Evolutionary conservation across 176 grass and related monocot genomes (phyloP), one percentile per base, ranked within the genome.

Genomic region (Puccinellia tenuiflora): DNA sequence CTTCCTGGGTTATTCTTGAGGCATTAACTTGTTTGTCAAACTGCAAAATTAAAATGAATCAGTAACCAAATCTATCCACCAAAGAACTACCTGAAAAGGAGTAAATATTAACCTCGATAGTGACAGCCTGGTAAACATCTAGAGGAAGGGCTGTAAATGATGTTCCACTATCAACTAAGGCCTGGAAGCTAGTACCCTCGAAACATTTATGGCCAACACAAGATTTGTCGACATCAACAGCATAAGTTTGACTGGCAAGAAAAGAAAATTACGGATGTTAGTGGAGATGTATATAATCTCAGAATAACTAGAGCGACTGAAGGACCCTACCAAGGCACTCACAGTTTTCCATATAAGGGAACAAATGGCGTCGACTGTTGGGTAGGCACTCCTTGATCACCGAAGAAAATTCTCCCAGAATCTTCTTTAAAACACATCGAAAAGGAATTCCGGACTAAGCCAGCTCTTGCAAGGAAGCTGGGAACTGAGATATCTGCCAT

Each of bases 361-460:
- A 96, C 87, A 90, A 99, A 96, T 15, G 96, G 87, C 26, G 93
- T 94, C 30, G 91, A 96, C 78, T 90, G 93, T 90, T 99, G 93
- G 37, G 73, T 88, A 75, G 93, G 60, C 30, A 93, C 80, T 68
- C 93, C 93, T 87, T 89, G 89, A 82, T 96, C 93, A 68, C 96
- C 96, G 70, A 99, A 92, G 82, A 87, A 96, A 93, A 99, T 96
- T 88, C 83, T 88, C 59, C 96, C 96, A 56, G 96, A 96, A 78
- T 98, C 87, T 79, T 95, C 80, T 33, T 91, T 91, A 68, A 98
- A 98, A 75, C 96, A 98, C 84, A 98, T 91, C 3, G 96, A 95
- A 68, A 98, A 98, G 18, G 96, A 93, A 89, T 93, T 88, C 42
- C 61, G 85, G 70, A 93, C 91, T 85, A 98, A 72, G 85, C 92